Conservation (phyloP, 352 stramenopile species). For the Pythium rishiriense region DNA sequence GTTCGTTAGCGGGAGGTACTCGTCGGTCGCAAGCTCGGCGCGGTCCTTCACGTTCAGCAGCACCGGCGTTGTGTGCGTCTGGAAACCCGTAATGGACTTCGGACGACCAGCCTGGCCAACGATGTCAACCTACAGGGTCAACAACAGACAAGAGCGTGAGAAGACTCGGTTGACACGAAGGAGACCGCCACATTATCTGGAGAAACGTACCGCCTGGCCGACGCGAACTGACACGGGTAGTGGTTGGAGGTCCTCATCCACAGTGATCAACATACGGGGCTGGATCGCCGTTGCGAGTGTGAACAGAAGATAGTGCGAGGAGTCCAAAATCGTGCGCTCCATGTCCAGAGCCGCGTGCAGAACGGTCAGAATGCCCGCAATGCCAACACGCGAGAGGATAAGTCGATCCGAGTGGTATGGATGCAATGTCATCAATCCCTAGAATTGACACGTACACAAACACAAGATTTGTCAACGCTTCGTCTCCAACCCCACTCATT, state of each 20-base stretch:
- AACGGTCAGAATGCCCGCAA: conserved; percentile 95
- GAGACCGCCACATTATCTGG: neutral
- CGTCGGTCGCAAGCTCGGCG: conserved; percentile 97
- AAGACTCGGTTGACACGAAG: too few species aligned
- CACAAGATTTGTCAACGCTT: too few species aligned
- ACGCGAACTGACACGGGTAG: conserved; percentile 98
- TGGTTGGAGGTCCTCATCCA: conserved; percentile 96
- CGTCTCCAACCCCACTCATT: too few species aligned
- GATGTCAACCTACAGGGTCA: conserved; percentile 90
- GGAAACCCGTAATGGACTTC: conserved; percentile 99
- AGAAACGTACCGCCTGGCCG: conserved; percentile 90
- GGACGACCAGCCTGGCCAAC: conserved; percentile 98
- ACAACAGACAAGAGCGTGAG: neutral
- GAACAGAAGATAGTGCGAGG: conserved; percentile 99
- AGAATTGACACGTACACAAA: too few species aligned
- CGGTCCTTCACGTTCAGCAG: conserved; percentile 97
- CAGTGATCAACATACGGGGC: conserved; percentile 98
- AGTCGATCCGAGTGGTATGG: conserved; percentile 97
- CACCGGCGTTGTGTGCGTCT: conserved; percentile 99
- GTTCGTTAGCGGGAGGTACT: conserved; percentile 95
- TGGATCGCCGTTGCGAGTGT: conserved; percentile 98
- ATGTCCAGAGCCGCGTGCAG: conserved; percentile 97
- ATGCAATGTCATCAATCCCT: conserved; percentile 96
- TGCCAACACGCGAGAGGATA: conserved; percentile 87
- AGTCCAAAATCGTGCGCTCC: conserved; percentile 98